Evolutionary conservation across 2,329 filamentous ascomycete species (phyloP).

Genomic region (Penicillium capsulatum): DNA sequence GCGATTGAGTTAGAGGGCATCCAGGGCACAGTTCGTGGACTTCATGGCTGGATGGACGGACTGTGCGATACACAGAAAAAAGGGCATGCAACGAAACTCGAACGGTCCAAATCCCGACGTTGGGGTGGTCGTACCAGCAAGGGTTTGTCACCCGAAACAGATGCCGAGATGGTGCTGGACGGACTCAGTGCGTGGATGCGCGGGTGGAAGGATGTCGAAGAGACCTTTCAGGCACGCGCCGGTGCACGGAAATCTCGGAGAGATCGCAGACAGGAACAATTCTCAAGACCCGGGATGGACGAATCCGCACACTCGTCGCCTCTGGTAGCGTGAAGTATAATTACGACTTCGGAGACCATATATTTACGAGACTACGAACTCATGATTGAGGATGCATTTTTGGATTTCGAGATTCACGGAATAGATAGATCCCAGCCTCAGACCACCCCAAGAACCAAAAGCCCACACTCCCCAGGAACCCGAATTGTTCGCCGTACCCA

Average conservation of each 20-base stretch:
- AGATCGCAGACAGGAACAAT: slow-evolving; percentile 19
- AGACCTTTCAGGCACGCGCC: slow-evolving; percentile 46
- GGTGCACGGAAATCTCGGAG: slow-evolving; percentile 56
- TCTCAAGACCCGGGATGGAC: background rate
- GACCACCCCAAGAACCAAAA: slow-evolving; percentile 9
- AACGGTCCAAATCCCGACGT: slow-evolving; percentile 15
- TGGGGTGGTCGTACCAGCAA: slow-evolving; percentile 15
- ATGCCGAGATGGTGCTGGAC: slow-evolving; percentile 33
- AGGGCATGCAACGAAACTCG: slow-evolving; percentile 2
- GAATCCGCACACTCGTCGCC: too few relatives aligned
- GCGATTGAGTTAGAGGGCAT: slow-evolving; percentile 35
- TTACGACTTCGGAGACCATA: too few relatives aligned
- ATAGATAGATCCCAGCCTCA: slow-evolving; percentile 6
- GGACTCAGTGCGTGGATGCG: slow-evolving; percentile 43
- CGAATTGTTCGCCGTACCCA: slow-evolving; percentile 26
- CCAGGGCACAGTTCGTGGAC: slow-evolving; percentile 34
- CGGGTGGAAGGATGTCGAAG: slow-evolving; percentile 42
- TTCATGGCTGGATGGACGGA: slow-evolving; percentile 32
- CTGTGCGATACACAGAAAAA: slow-evolving; percentile 25
- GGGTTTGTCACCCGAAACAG: slow-evolving; percentile 17
- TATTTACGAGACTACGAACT: background rate
- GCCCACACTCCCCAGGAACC: slow-evolving; percentile 17
- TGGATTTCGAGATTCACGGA: slow-evolving; percentile 11
- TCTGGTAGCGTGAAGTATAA: too few relatives aligned
- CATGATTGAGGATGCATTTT: slow-evolving; percentile 8